Base-by-base conservation (phyloP, 2,329 filamentous ascomycete species). In the Colletotrichum siamense region DNA sequence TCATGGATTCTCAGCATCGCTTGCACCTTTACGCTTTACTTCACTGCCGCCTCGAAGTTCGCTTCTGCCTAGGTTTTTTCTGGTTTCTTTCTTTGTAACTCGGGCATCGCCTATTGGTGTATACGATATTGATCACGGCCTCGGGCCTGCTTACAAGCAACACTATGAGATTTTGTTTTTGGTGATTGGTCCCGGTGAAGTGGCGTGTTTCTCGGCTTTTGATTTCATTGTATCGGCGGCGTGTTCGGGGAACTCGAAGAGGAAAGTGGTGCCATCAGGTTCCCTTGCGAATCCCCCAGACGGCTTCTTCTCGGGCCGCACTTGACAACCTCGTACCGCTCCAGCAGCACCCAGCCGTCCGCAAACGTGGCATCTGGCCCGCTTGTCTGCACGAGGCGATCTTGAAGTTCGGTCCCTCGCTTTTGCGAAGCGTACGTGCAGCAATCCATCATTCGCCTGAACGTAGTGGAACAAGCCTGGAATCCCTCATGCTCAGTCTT, bases 31-130 rank as follows among this genome's bases (percentile, higher is more conserved):
- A 78, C 82, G 6, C 76, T 90, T 65, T 90, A 84, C 80, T 69
- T 88, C 68, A 84, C 84, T 79, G 87, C 88, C 63, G 87, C 85
- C 28, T 79, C 81, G 71, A 78, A 79, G 68, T 71, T 81, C 22
- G 71, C 75, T 55, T 69, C 73, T 44, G 49, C 57, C 26, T 77
- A 49, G 44, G 44, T 8, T 22, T 30, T 61, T 4, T 61, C 57
- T n/a, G 28, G 9, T 24, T 52, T 52, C n/a, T 49, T 49, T 49
- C n/a, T 52, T 52, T 52, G 10, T 52, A 22, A 52, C n/a, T 52
- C 44, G 44, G n/a, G 44, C 44, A 3, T 52, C n/a, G 44, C 12
- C 44, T 3, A 22, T 22, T 52, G 1, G 44, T 22, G 44, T 13
- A 22, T 52, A 52, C n/a, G 7, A 52, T 22, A 52, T 52, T 52